Base-by-base conservation (phyloP, 176 grass and related monocot species). In the Ensete ventricosum region DNA sequence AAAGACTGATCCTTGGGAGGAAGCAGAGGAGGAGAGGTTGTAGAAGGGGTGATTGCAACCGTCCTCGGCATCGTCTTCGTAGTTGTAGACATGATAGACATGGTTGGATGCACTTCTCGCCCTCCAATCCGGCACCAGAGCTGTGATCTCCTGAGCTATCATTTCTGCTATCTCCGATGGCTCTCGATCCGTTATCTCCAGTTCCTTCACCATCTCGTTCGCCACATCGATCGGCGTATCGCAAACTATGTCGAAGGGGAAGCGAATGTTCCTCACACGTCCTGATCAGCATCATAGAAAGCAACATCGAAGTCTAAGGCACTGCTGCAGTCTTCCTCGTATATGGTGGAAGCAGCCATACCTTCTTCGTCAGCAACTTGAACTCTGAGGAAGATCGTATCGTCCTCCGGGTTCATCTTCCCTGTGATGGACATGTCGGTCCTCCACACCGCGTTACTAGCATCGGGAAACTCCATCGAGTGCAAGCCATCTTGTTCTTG, bases 131-230 rank as follows among this genome's bases (percentile, higher is more conserved):
- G 95, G 90, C 21, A 94, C 82, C 52, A 99, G 49, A 59, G 77
- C 55, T 1, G 14, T 5, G 73, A 99, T 84, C 76, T 89, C 95
- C 72, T 89, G 82, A 25, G 86, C 73, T 79, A 99, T 99, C 90
- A 91, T 99, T 71, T 82, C 80, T 9, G 95, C 90, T 50, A 99
- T 99, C 72, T 91, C 88, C 2, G 66, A 23, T 1, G 95, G 73
- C 22, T 94, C 81, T 23, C 90, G 54, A 64, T 91, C 86, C 0
- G 69, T 57, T 77, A 99, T 94, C 68, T 99, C 88, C 50, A 99
- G 84, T 59, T 99, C 95, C 79, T 86, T 94, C 14, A 99, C 95
- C 95, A 99, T 99, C 84, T 99, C 95, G 20, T 59, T 54, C 1
- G 95, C 90, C 76, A 99, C 95, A 53, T 94, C 95, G 10, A 17